Evolutionary conservation across 2,329 filamentous ascomycete species (phyloP), one percentile per base, ranked within the genome.

Genomic region (Cladobotryum protrusum): DNA sequence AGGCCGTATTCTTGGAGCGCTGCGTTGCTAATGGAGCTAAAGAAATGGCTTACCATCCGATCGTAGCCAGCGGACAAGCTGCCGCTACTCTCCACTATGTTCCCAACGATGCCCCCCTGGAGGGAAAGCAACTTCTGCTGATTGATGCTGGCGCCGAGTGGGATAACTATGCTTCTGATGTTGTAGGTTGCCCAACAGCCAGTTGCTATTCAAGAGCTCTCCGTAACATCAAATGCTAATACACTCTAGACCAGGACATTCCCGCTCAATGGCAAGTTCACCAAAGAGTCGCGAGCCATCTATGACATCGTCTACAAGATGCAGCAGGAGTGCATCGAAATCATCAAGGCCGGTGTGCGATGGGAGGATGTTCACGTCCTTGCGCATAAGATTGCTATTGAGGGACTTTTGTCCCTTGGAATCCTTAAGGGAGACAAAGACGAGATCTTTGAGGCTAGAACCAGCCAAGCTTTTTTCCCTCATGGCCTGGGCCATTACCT

Each of bases 401-500:
- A 87, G 14, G 91, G 90, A 0, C 74, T 97, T 3, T 72, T 90
- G 24, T 69, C 75, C 18, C 74, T 96, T 0, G 89, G 89, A 2
- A 85, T 97, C 43, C 70, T 96, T 36, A 79, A 79, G 63, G 75
- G 81, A 9, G 73, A 81, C 54, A 77, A 78, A 50, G 78, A 85
- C 15, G 89, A 89, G 58, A 87, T 96, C 19, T 79, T 95, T 53
- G 78, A 82, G 57, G 82, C 81, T 40, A 78, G 90, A 49, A 88
- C 89, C n/a, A 92, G 87, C 61, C 83, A 86, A 19, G 91, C 90
- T 2, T 96, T 96, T 73, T 88, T 96, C 63, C 91, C 91, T 1
- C 91, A 96, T 65, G 91, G 91, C 0, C 72, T 96, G 1, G 91
- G 91, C 0, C 91, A 96, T 68, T 92, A 95, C 65, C 74, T 96